phyloP scores from a whole-genome alignment of 192 early-diverging fungal species.

The Backusella tuberculispora region DNA sequence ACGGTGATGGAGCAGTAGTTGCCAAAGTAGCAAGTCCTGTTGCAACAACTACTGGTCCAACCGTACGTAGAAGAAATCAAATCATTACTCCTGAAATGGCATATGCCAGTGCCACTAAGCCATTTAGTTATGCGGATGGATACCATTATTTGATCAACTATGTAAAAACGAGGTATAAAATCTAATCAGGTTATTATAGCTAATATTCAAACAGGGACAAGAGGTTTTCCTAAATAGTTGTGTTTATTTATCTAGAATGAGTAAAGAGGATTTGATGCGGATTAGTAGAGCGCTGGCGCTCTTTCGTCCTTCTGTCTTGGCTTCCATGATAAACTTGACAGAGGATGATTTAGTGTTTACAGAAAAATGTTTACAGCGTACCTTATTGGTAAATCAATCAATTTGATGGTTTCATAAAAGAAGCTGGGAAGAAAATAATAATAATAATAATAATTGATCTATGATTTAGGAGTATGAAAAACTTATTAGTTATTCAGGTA shows the following conservation, averaged over 20 bases:
- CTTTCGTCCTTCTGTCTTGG: constrained; percentile 94
- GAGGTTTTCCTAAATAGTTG: neutral
- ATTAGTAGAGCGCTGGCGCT: constrained; percentile 89
- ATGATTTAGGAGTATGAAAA: constrained; percentile 85
- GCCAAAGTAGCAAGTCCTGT: constrained; percentile 31
- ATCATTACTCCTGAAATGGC: constrained; percentile 65
- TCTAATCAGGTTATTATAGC: neutral
- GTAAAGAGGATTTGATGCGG: constrained; percentile 86
- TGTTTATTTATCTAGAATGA: constrained; percentile 65
- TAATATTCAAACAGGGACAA: neutral
- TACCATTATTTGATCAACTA: constrained; percentile 90
- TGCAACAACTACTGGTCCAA: constrained; percentile 20
- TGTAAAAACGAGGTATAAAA: constrained; percentile 69
- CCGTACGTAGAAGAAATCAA: constrained; percentile 29
- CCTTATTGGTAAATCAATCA: constrained; percentile 64
- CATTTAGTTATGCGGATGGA: constrained; percentile 91
- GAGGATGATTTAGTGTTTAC: constrained; percentile 93
- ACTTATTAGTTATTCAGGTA: constrained; percentile 91
- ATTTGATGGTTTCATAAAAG: neutral
- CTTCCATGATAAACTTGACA: constrained; percentile 91
- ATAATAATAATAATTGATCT: too few species aligned
- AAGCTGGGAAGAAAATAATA: neutral
- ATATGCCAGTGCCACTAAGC: constrained; percentile 82
- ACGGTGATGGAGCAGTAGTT: constrained; percentile 34
- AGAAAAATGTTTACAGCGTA: constrained; percentile 96